These are phyloP conservation scores for Lachancea fermentati DNA, from an alignment of 805 yeast species.

Conservation along the genomic window DNA sequence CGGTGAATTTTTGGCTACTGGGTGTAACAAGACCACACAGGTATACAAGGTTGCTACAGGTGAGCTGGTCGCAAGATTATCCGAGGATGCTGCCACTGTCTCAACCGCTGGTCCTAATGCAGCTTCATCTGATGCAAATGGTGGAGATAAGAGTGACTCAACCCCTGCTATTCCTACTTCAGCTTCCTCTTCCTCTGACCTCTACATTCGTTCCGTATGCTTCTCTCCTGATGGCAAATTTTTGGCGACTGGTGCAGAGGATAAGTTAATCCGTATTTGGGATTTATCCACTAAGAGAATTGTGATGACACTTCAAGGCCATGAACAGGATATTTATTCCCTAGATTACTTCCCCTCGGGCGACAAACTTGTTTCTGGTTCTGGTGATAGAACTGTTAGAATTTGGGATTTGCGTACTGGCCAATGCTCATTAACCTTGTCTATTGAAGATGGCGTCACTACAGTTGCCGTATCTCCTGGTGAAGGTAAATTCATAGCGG, in stretches of 20 bases:
- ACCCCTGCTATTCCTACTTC: conserved; percentile 38
- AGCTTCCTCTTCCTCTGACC: conserved; percentile 52
- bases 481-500: conserved; percentile 89
- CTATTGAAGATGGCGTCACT: conserved; percentile 96
- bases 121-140: conserved; percentile 24
- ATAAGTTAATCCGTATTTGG: conserved; percentile 91
- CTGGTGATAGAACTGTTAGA: conserved; percentile 94
- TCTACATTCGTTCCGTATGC: conserved; percentile 92
- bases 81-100: conserved; percentile 57
- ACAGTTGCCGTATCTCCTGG: conserved; percentile 92
- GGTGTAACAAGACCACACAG: conserved; percentile 93
- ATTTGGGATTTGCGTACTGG: conserved; percentile 92
- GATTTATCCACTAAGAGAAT: conserved; percentile 81
- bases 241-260: conserved; percentile 92
- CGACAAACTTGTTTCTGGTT: conserved; percentile 85
- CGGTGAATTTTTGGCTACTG: conserved; percentile 92
- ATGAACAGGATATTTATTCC: conserved; percentile 96
- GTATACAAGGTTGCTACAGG: conserved; percentile 92
- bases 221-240: conserved; percentile 93
- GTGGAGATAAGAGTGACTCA: conserved; percentile 31
- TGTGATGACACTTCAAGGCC: conserved; percentile 83
- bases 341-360: conserved; percentile 94
- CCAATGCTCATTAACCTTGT: conserved; percentile 79
- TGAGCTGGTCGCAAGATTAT: conserved; percentile 75
- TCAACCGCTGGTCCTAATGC: conserved; percentile 38